Conservation (phyloP, 2,329 filamentous ascomycete genomes). For the Trichophyton verrucosum region DNA sequence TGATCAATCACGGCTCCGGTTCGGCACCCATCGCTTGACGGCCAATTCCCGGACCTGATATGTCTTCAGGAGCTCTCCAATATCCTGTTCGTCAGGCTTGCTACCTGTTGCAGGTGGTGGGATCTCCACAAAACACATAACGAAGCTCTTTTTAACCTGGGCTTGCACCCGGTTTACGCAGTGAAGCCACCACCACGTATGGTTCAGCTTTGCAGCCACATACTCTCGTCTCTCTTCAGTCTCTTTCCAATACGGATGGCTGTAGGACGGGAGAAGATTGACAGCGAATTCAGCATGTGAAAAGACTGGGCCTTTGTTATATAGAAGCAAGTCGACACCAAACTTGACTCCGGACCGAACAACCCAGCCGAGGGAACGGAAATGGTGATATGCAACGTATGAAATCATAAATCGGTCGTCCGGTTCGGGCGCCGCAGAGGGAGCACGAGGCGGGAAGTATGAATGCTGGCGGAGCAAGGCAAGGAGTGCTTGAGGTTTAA, state of each 20-base stretch:
- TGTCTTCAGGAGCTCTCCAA: constrained; percentile 50
- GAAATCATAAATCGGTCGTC: constrained; percentile 77
- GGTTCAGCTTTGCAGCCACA: constrained; percentile 36
- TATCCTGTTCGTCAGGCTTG: constrained; percentile 30
- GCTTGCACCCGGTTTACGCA: constrained; percentile 79
- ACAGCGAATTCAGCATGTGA: constrained; percentile 89
- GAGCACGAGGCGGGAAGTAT: constrained; percentile 49
- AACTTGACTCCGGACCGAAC: constrained; percentile 90
- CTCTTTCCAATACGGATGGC: constrained; percentile 55
- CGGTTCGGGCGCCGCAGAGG: constrained; percentile 42
- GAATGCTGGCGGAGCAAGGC: constrained; percentile 56
- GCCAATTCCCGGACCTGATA: constrained; percentile 73
- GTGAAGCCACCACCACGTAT: constrained; percentile 52
- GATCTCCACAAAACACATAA: constrained; percentile 83
- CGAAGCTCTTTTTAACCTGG: constrained; percentile 79
- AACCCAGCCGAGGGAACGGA: constrained; percentile 89
- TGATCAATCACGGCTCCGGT: constrained; percentile 55
- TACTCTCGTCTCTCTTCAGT: constrained; percentile 38
- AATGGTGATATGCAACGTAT: constrained; percentile 90
- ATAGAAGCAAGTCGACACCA: constrained; percentile 86
- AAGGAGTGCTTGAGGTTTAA: constrained; percentile 49
- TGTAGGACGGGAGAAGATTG: constrained; percentile 72
- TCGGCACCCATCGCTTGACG: constrained; percentile 71
- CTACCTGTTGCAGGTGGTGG: constrained; percentile 46
- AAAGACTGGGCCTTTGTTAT: constrained; percentile 85